These are phyloP conservation scores for Globisporangium cylindrosporum DNA, from an alignment of 352 stramenopile species.

Conservation along the genomic window DNA sequence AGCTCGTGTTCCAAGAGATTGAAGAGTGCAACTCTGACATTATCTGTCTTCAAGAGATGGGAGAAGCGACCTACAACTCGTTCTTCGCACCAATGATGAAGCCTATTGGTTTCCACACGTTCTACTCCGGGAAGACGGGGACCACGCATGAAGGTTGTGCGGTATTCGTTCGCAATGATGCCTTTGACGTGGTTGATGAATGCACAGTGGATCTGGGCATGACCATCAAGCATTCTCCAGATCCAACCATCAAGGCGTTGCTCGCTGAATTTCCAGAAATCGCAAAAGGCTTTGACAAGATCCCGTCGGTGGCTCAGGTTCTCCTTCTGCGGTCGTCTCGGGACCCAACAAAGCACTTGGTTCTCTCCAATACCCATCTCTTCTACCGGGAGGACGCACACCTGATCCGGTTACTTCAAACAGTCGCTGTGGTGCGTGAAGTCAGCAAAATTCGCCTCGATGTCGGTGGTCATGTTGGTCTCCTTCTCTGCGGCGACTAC, in stretches of 20 bases:
- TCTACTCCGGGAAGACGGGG: slow-evolving; percentile 68
- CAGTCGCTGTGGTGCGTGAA: slow-evolving; percentile 35
- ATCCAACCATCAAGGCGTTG: slow-evolving; percentile 31
- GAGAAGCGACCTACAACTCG: slow-evolving; percentile 39
- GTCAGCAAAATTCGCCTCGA: slow-evolving; percentile 28
- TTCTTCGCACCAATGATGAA: slow-evolving; percentile 64
- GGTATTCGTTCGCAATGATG: slow-evolving; percentile 36
- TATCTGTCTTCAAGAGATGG: slow-evolving; percentile 77
- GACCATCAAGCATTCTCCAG: slow-evolving; percentile 32
- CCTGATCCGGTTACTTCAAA: slow-evolving; percentile 64
- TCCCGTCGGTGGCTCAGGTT: slow-evolving; percentile 68
- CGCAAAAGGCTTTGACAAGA: slow-evolving; percentile 38
- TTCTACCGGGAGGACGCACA: slow-evolving; percentile 75
- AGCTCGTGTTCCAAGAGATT: slow-evolving; percentile 75
- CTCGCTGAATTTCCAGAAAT: slow-evolving; percentile 61
- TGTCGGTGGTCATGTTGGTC: slow-evolving; percentile 21
- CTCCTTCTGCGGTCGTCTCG: slow-evolving; percentile 36
- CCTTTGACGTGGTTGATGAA: slow-evolving; percentile 52
- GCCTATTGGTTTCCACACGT: slow-evolving; percentile 41
- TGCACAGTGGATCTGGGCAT: slow-evolving; percentile 37
- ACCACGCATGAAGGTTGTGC: slow-evolving; percentile 71
- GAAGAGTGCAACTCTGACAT: slow-evolving; percentile 57
- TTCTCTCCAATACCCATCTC: slow-evolving; percentile 74
- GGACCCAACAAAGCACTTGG: slow-evolving; percentile 22
- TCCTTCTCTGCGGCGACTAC: slow-evolving; percentile 69